These are phyloP conservation scores for Ophiocordyceps robertsii DNA, from an alignment of 2,329 filamentous ascomycete genomes.

Conservation along the genomic window DNA sequence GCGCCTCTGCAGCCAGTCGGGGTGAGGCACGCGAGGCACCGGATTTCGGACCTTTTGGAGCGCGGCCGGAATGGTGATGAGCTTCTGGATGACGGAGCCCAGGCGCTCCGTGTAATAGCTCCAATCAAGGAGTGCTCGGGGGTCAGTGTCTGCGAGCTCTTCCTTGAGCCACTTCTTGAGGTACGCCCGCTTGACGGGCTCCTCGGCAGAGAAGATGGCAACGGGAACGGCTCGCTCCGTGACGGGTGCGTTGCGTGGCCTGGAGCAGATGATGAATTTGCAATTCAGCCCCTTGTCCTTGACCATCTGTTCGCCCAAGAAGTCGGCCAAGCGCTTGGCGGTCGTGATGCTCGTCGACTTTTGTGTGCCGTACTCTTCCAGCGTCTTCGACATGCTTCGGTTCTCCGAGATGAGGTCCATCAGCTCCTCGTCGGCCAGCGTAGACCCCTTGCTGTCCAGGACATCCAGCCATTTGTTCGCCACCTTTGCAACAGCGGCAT, in stretches of 20 bases:
- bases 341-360: conserved; percentile 99
- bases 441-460: conserved; percentile 73
- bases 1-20: conserved; percentile 88
- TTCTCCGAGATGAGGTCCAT: conserved; percentile 99
- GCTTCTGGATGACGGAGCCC: conserved; percentile 94
- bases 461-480: conserved; percentile 97
- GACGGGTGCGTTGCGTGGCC: conserved; percentile 77
- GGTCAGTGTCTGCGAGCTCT: conserved; percentile 82
- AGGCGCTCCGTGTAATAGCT: conserved; percentile 93
- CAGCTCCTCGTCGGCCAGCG: conserved; percentile 87
- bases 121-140: conserved; percentile 85
- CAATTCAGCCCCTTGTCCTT: conserved; percentile 99
- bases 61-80: conserved; percentile 95
- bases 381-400: conserved; percentile 90
- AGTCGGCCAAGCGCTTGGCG: conserved; percentile 85
- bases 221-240: conserved; percentile 91
- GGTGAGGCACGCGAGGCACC: conserved; percentile 83
- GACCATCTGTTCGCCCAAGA: conserved; percentile 95
- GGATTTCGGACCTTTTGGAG: conserved; percentile 92
- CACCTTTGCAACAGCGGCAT: conserved; percentile 81
- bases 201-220: conserved; percentile 91
- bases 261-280: conserved; percentile 95
- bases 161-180: conserved; percentile 93
- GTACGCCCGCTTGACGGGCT: conserved; percentile 75
- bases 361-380: conserved; percentile 89